Base-by-base conservation (phyloP, 2,329 filamentous ascomycete genomes). In the Alternaria conjuncta region DNA sequence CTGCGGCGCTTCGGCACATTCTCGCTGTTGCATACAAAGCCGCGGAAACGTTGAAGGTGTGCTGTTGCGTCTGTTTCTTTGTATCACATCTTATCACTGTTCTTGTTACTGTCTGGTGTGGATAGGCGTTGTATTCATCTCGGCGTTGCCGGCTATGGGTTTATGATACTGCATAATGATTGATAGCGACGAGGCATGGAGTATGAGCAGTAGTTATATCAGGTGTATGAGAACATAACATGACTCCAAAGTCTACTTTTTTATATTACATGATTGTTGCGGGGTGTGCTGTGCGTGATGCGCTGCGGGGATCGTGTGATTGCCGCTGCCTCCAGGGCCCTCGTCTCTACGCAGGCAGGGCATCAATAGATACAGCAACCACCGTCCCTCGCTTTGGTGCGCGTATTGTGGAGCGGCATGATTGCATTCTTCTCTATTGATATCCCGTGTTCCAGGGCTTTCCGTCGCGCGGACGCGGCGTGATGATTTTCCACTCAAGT, bases 101-200 rank as follows among this genome's bases (percentile, higher is more conserved):
- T 59, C 32, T 51, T 63, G 25, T 60, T 56, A 50, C 41, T 61
- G 65, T 59, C 44, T 61, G 61, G 51, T 47, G 59, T 56, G 57
- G 44, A 25, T 13, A 30, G 55, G 54, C 25, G 56, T 64, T 47
- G 43, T 44, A 28, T 57, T 55, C 55, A 53, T 59, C 57, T 60
- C 30, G 56, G 62, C 45, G 47, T 60, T 66, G 46, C 20, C 32
- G 57, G 60, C 45, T 61, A 54, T 46, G 51, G 63, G 49, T 57
- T 61, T 64, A 67, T 49, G 61, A 71, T 58, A 59, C 69, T 70
- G 67, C 68, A 61, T 75, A 74, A 75, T 75, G 73, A 73, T 62
- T 68, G 66, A 28, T 65, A 57, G 49, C 46, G 63, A 59, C 51
- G 65, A 47, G 50, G 60, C 28, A 53, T 45, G 57, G 46, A 26